Evolutionary conservation across 495 filamentous ascomycete genomes (phyloP).

Genomic region (Aspergillus cavernicola): DNA sequence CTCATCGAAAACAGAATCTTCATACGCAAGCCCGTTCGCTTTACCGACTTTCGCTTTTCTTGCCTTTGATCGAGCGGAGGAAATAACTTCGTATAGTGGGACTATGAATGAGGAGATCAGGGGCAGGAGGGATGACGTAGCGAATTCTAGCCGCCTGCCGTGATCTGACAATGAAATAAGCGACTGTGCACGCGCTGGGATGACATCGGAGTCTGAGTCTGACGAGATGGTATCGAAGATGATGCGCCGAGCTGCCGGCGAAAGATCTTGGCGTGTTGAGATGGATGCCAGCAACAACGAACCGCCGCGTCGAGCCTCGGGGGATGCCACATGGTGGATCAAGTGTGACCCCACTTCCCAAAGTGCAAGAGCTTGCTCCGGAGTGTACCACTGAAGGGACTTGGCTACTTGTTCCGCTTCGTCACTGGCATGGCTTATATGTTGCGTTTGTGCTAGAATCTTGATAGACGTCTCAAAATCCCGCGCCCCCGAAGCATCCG

Average conservation of each 20-base stretch:
- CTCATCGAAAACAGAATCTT: constrained; percentile 64
- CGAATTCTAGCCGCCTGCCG: constrained; percentile 45
- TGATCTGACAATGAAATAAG: constrained; percentile 45
- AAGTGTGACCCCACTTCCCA: constrained; percentile 44
- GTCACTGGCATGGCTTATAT: constrained; percentile 35
- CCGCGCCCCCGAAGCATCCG: constrained; percentile 39
- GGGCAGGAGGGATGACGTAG: constrained; percentile 36
- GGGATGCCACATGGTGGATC: constrained; percentile 34
- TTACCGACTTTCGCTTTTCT: constrained; percentile 50
- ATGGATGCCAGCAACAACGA: constrained; percentile 37
- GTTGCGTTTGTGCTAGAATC: constrained; percentile 35
- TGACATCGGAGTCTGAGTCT: constrained; percentile 37
- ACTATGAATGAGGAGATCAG: constrained; percentile 41
- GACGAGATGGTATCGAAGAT: constrained; percentile 38
- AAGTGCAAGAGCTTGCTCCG: constrained; percentile 39
- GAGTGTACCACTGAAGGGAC: constrained; percentile 31
- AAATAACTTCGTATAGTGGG: constrained; percentile 38
- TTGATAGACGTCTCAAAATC: constrained; percentile 39
- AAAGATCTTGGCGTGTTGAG: constrained; percentile 40
- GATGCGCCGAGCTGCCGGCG: constrained; percentile 29
- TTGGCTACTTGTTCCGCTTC: constrained; percentile 40
- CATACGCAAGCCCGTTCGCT: constrained; percentile 42
- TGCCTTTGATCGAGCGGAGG: constrained; percentile 35
- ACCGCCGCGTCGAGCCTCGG: constrained; percentile 37
- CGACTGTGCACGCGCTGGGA: constrained; percentile 37